Conservation (phyloP, 768 basidiomycete species). For the Pulveroboletus frians region DNA sequence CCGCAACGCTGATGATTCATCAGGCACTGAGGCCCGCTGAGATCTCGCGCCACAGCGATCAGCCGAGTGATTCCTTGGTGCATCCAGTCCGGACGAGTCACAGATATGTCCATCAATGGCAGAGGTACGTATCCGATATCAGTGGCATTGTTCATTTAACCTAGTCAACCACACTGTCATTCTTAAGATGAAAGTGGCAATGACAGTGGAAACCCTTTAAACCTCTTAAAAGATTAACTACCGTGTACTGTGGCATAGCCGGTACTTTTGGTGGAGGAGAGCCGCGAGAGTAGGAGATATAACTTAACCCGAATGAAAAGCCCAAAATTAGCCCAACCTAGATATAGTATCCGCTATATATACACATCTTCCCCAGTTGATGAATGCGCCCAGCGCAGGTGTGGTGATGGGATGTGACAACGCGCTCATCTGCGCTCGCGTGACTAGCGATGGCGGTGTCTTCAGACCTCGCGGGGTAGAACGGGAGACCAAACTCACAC, state of each 20-base stretch:
- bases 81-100: background rate
- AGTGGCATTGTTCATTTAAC: constrained; percentile 10
- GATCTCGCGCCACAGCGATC: constrained; percentile 21
- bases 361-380: constrained; percentile 14
- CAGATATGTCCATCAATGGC: constrained; percentile 1
- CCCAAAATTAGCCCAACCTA: constrained; percentile 20
- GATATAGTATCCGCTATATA: constrained; percentile 20
- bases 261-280: constrained; percentile 20
- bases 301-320: constrained; percentile 23
- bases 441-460: constrained; percentile 18
- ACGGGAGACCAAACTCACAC: constrained; percentile 10
- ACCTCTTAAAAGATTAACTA: constrained; percentile 12
- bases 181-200: constrained; percentile 8
- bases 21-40: constrained; percentile 21
- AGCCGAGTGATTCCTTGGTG: background rate
- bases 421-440: constrained; percentile 27
- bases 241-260: constrained; percentile 15
- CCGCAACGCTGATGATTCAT: background rate
- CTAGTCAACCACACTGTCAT: background rate
- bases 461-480: constrained; percentile 8
- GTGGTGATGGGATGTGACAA: constrained; percentile 9
- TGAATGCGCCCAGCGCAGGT: constrained; percentile 20
- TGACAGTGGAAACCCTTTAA: constrained; percentile 6
- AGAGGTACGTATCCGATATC: constrained; percentile 6
- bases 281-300: constrained; percentile 16